A percentile compares a stretch with the other conserved stretches of the same genome.
Evolutionary conservation across 2,329 filamentous ascomycete genomes (phyloP).

Genomic region (Hymenoscyphus albidus): DNA sequence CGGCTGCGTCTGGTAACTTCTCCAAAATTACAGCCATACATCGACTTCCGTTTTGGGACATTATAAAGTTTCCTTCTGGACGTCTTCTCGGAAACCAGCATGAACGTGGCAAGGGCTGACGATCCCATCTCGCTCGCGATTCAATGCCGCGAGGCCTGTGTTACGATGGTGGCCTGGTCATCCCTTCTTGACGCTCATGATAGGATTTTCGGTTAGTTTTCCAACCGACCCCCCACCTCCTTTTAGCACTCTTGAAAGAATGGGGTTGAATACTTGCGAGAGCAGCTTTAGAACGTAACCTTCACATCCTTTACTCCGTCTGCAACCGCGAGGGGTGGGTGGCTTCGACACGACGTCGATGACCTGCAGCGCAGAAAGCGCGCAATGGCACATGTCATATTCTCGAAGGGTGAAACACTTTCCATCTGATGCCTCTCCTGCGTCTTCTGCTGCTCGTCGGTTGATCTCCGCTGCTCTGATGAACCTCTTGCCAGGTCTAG

Average conservation of each 20-base stretch:
- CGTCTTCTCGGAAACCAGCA: slow-evolving; percentile 10
- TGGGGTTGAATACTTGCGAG: neutral
- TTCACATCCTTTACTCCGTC: slow-evolving; percentile 2
- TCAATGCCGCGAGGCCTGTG: slow-evolving; percentile 6
- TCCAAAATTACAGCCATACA: slow-evolving; percentile 28
- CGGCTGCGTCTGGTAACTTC: slow-evolving; percentile 20
- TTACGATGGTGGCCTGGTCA: neutral
- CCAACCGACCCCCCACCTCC: slow-evolving; percentile 2
- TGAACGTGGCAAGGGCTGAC: slow-evolving; percentile 26
- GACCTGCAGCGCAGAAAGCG: slow-evolving; percentile 27
- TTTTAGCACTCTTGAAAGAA: neutral
- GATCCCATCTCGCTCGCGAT: slow-evolving; percentile 15
- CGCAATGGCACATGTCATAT: slow-evolving; percentile 19
- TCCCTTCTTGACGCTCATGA: neutral
- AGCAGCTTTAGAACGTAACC: neutral
- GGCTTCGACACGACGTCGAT: slow-evolving; percentile 16
- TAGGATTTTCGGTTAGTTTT: neutral
- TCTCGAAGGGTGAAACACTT: slow-evolving; percentile 24
- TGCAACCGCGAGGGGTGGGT: neutral
- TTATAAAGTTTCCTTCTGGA: slow-evolving; percentile 17
- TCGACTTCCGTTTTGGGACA: slow-evolving; percentile 18
- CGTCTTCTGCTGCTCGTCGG: slow-evolving; percentile 7
- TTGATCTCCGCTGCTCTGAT: slow-evolving; percentile 14
- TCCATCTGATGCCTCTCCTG: slow-evolving; percentile 17
- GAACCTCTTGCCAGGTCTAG: slow-evolving; percentile 14